Conservation (phyloP, 208 protist species). For the Crithidia bombi region DNA sequence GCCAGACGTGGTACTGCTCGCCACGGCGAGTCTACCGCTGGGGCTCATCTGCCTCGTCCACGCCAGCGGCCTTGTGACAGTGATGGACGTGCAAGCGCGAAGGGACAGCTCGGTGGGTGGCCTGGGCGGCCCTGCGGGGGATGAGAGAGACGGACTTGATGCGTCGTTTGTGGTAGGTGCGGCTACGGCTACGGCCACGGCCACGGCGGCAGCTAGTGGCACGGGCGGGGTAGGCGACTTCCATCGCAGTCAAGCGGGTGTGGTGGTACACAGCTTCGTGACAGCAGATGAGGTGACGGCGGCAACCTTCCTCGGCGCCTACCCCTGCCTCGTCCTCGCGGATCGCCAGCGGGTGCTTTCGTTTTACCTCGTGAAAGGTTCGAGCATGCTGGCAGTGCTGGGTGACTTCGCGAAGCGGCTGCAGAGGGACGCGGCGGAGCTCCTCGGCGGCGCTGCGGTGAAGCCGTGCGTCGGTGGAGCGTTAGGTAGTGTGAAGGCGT, state of each 20-base stretch:
- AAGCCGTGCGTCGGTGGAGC: background rate
- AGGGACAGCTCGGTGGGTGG: constrained; percentile 6
- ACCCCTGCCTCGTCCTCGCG: constrained; percentile 74
- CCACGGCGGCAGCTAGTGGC: background rate
- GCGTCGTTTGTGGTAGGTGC: background rate
- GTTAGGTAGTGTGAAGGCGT: background rate
- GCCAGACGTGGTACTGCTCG: constrained; percentile 75
- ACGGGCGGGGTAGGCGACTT: background rate
- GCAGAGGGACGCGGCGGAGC: constrained; percentile 27
- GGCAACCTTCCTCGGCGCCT: constrained; percentile 67
- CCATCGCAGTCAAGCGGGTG: constrained; percentile 26
- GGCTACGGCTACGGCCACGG: background rate
- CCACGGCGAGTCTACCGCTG: constrained; percentile 56
- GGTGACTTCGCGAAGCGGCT: constrained; percentile 64
- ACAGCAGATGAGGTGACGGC: constrained; percentile 64
- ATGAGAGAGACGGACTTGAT: background rate
- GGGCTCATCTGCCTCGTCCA: constrained; percentile 78
- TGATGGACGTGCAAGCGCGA: constrained; percentile 54
- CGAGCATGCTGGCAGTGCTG: constrained; percentile 51
- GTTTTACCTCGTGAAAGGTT: constrained; percentile 71
- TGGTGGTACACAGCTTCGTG: constrained; percentile 59
- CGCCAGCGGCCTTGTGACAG: constrained; percentile 61
- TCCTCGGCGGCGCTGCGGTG: background rate
- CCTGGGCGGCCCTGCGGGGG: background rate
- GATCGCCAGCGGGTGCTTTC: constrained; percentile 52